A percentile compares a stretch with the other conserved stretches of the same genome.
These are phyloP conservation scores for Russula lepida DNA, from an alignment of 768 basidiomycete species.

Conservation along the genomic window DNA sequence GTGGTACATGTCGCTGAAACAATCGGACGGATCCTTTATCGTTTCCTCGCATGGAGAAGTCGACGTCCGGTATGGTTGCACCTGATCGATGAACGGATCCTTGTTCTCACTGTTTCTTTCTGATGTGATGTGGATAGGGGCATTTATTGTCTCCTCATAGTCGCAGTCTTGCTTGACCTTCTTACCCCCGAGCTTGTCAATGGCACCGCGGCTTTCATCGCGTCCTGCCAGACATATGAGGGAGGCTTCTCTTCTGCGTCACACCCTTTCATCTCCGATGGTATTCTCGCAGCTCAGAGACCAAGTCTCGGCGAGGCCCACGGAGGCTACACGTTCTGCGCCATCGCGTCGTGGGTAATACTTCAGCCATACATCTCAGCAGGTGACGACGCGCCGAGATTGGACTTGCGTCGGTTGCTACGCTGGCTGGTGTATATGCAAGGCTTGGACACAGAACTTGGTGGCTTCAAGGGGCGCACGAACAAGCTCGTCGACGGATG, in stretches of 20 bases:
- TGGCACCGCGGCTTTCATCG: conserved; percentile 71
- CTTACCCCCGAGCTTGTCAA: conserved; percentile 81
- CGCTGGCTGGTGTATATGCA: conserved; percentile 87
- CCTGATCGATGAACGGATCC: conserved; percentile 17
- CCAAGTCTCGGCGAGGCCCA: conserved; percentile 92
- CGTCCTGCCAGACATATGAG: conserved; percentile 94
- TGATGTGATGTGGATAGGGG: conserved; percentile 54
- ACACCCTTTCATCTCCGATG: conserved; percentile 47
- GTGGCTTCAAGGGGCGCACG: conserved; percentile 87
- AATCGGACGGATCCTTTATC: conserved; percentile 86
- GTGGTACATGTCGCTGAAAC: conserved; percentile 89
- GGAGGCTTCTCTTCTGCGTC: conserved; percentile 86
- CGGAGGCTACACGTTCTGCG: conserved; percentile 95
- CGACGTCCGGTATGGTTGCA: conserved; percentile 64
- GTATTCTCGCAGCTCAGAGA: conserved; percentile 27
- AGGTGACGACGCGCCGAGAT: conserved; percentile 28
- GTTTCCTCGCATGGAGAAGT: conserved; percentile 86
- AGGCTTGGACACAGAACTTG: conserved; percentile 71
- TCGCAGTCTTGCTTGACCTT: conserved; percentile 75
- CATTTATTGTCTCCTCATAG: conserved; percentile 83
- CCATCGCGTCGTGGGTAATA: conserved; percentile 76
- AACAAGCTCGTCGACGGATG: conserved; percentile 99
- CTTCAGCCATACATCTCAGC: conserved; percentile 47
- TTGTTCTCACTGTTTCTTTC: not conserved
- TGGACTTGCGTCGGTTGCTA: conserved; percentile 54